phyloP scores from a whole-genome alignment of 73 alveolate species.

The Paramecium primaurelia region DNA sequence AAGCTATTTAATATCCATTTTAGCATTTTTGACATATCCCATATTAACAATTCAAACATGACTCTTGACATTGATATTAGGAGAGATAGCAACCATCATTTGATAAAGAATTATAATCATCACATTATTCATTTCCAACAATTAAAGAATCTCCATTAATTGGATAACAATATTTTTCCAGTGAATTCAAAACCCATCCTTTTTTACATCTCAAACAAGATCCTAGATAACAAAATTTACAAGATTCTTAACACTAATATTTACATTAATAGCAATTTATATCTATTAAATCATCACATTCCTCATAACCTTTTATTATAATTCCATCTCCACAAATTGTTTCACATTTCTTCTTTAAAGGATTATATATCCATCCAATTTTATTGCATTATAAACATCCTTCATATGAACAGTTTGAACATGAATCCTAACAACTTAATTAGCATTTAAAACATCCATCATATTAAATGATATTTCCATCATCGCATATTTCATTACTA shows the following conservation, averaged over 20 bases:
- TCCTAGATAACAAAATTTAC: neutral
- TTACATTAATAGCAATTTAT: neutral
- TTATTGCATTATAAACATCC: neutral
- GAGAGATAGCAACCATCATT: neutral
- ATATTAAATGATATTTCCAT: neutral
- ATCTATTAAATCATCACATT: neutral
- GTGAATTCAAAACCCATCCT: neutral
- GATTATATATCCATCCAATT: neutral
- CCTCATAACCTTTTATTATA: neutral
- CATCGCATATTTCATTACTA: neutral
- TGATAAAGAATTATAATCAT: neutral
- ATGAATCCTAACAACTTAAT: neutral
- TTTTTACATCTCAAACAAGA: neutral
- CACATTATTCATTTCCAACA: constrained; percentile 29
- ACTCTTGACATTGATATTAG: neutral
- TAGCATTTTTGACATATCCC: neutral
- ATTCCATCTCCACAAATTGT: neutral
- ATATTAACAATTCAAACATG: neutral
- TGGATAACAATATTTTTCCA: neutral
- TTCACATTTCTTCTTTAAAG: neutral
- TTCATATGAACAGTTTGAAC: neutral
- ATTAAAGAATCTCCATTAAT: neutral
- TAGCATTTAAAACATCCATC: neutral
- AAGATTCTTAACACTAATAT: neutral
- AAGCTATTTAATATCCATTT: neutral